phyloP scores from a whole-genome alignment of 257 asterid species.

The Eustoma russellianum region DNA sequence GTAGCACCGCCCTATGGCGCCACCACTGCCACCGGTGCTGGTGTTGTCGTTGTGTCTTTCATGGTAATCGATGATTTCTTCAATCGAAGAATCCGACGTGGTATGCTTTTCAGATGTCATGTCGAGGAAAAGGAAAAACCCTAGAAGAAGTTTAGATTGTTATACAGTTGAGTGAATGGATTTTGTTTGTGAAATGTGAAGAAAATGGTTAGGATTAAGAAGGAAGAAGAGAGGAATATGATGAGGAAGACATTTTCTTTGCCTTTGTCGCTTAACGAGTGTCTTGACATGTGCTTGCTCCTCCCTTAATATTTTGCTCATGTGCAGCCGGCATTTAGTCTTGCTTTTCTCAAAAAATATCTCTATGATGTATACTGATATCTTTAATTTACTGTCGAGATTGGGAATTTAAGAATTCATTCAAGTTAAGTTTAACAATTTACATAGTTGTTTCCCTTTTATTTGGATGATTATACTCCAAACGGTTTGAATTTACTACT shows the following conservation, averaged over 20 bases:
- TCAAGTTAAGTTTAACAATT: too few relatives aligned
- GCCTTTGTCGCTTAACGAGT: neutral
- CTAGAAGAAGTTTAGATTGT: neutral
- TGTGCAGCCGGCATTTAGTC: too few relatives aligned
- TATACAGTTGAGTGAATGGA: conserved; percentile 1
- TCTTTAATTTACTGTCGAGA: too few relatives aligned
- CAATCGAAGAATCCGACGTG: conserved; percentile 30
- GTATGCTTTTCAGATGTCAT: conserved; percentile 34
- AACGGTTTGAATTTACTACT: too few relatives aligned
- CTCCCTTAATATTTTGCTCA: too few relatives aligned
- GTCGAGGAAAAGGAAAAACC: neutral
- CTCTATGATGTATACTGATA: too few relatives aligned
- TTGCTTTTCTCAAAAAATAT: too few relatives aligned
- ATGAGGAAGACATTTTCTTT: conserved; percentile 4
- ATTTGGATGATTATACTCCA: too few relatives aligned
- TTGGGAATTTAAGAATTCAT: too few relatives aligned
- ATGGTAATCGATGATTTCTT: conserved; percentile 19
- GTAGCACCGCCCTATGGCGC: conserved; percentile 37
- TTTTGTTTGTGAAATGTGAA: too few relatives aligned
- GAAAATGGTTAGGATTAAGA: too few relatives aligned
- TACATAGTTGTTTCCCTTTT: too few relatives aligned
- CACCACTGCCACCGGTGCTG: conserved; percentile 11
- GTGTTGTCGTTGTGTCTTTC: conserved; percentile 31
- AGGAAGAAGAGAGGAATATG: neutral
- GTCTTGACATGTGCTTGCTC: neutral